Percentiles rank a stretch among this genome's conserved stretches.
These are phyloP conservation scores for Aspergillus spinulosporus DNA, from an alignment of 2,329 filamentous ascomycete genomes.

Conservation along the genomic window DNA sequence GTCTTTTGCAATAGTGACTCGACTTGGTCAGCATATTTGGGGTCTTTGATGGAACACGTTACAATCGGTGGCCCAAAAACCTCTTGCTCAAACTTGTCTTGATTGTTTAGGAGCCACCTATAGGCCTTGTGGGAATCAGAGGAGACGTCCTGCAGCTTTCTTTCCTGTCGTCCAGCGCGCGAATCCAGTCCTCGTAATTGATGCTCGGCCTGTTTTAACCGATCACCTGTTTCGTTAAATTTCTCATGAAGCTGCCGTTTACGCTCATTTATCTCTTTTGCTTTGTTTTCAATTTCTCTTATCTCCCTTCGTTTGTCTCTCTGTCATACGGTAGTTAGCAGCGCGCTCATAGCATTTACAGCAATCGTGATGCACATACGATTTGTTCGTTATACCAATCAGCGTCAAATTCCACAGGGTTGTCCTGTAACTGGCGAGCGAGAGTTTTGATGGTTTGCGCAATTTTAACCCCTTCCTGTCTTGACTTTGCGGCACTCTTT, in stretches of 20 bases:
- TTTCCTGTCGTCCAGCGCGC: conserved; percentile 70
- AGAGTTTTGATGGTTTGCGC: conserved; percentile 62
- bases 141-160: conserved; percentile 61
- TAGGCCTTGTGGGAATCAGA: conserved; percentile 69
- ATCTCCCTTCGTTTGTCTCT: conserved; percentile 54
- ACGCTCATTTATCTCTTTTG: conserved; percentile 43
- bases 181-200: conserved; percentile 67
- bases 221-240: conserved; percentile 36
- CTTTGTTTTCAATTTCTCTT: conserved; percentile 42
- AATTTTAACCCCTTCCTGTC: conserved; percentile 53
- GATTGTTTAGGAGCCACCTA: conserved; percentile 78
- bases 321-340: conserved; percentile 42
- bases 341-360: conserved; percentile 12
- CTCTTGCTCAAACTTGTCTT: conserved; percentile 67
- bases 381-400: conserved; percentile 71
- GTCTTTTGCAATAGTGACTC: conserved; percentile 57
- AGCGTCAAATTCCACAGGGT: conserved; percentile 67
- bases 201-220: conserved; percentile 45
- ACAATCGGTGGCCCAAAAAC: conserved; percentile 81
- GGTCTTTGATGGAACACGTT: conserved; percentile 75
- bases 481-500: conserved; percentile 53
- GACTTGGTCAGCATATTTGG: conserved; percentile 62
- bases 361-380: conserved; percentile 49
- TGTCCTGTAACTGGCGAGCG: conserved; percentile 63
- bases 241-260: conserved; percentile 33